Evolutionary conservation across 2,329 filamentous ascomycete genomes (phyloP).

Genomic region (Metarhizium rileyi): DNA sequence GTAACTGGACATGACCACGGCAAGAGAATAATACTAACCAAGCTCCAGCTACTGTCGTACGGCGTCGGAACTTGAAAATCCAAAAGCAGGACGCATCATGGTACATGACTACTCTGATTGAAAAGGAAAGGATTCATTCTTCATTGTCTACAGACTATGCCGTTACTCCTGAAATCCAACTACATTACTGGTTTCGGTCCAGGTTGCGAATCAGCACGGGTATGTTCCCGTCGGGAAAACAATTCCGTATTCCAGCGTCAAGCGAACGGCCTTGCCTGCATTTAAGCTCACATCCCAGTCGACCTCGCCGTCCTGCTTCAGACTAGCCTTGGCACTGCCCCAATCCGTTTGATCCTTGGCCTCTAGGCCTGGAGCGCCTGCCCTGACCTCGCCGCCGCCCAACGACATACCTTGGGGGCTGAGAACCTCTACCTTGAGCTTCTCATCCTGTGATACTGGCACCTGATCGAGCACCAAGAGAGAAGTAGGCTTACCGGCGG

Average conservation of each 20-base stretch:
- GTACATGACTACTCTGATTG: no score
- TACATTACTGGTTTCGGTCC: no score
- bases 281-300: slow-evolving; percentile 45
- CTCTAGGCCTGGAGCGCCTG: slow-evolving; percentile 18
- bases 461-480: slow-evolving; percentile 47
- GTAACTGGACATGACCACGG: no score
- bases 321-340: slow-evolving; percentile 37
- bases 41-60: no score
- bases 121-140: no score
- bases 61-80: no score
- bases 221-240: slow-evolving; percentile 39
- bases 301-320: slow-evolving; percentile 46
- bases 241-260: slow-evolving; percentile 51
- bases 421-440: slow-evolving; percentile 37
- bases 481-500: slow-evolving; percentile 26
- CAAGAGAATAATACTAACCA: no score
- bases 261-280: slow-evolving; percentile 39
- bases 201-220: not conserved
- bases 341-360: slow-evolving; percentile 26
- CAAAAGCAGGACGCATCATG: no score
- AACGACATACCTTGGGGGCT: slow-evolving; percentile 34
- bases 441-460: slow-evolving; percentile 47
- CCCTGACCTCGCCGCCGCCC: slow-evolving; percentile 25
- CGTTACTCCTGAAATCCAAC: no score
- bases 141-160: no score